Percentiles rank a stretch among this genome's conserved stretches.
Evolutionary conservation across 371 early-diverging fungal species (phyloP).

Genomic region (Haplosporangium sp.): DNA sequence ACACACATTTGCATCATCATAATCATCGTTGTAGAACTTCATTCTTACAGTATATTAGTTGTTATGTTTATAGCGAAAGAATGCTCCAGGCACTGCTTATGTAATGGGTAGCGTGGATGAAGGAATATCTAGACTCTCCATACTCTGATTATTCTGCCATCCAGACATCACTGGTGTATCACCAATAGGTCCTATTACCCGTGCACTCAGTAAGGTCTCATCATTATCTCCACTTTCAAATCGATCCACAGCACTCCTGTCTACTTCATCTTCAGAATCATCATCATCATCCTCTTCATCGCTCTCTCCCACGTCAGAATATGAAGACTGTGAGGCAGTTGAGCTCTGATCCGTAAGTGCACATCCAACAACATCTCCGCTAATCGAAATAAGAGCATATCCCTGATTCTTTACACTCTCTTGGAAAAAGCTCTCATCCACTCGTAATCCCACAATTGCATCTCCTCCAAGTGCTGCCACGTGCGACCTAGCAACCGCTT

Average conservation of each 20-base stretch:
- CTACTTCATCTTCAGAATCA: constrained; percentile 5
- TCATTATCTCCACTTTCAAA: constrained; percentile 8
- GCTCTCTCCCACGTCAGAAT: neutral
- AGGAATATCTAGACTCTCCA: constrained; percentile 33
- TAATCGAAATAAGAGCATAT: constrained; percentile 68
- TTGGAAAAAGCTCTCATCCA: constrained; percentile 70
- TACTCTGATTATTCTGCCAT: constrained; percentile 30
- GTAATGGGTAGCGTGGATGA: constrained; percentile 12
- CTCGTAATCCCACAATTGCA: constrained; percentile 68
- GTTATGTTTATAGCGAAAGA: neutral
- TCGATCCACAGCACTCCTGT: neutral
- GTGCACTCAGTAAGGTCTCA: neutral
- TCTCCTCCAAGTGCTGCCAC: constrained; percentile 78
- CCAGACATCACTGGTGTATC: constrained; percentile 23
- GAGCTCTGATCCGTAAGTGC: constrained; percentile 22
- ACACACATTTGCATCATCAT: too few relatives aligned
- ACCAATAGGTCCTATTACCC: neutral
- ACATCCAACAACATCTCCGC: constrained; percentile 66
- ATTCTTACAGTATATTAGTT: too few relatives aligned
- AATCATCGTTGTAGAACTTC: too few relatives aligned
- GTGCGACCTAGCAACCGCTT: constrained; percentile 73
- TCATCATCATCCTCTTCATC: constrained; percentile 16
- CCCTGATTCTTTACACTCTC: constrained; percentile 76
- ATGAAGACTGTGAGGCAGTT: constrained; percentile 11
- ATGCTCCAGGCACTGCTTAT: neutral